Percentiles rank a stretch among this genome's conserved stretches.
Conservation (phyloP, 148 eudicot species). For the Rhododendron simsii region DNA sequence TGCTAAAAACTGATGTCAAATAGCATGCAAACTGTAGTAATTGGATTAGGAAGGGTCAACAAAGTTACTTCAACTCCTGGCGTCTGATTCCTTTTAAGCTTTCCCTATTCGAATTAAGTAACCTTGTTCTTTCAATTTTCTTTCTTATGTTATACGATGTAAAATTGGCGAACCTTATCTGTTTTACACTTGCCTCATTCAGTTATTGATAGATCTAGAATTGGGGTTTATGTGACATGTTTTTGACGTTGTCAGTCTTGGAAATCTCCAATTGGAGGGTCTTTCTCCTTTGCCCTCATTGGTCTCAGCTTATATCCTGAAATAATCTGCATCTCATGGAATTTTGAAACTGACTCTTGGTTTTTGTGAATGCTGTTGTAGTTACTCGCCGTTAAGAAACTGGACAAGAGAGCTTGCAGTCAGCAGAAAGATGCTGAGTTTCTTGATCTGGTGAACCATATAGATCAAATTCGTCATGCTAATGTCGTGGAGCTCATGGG, state of each 20-base stretch:
- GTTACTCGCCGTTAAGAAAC: constrained; percentile 83
- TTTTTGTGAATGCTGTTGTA: constrained; percentile 29
- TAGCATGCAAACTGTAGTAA: background rate
- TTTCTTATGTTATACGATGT: background rate
- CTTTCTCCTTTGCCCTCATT: background rate
- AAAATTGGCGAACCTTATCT: background rate
- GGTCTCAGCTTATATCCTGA: background rate
- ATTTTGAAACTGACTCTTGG: background rate
- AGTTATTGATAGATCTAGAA: background rate
- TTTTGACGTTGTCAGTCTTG: background rate
- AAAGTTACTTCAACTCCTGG: background rate
- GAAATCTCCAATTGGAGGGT: background rate
- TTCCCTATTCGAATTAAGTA: background rate
- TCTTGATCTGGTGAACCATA: constrained; percentile 64
- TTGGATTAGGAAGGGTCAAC: background rate
- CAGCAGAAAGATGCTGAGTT: constrained; percentile 77
- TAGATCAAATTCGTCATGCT: constrained; percentile 82
- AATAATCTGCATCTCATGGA: background rate
- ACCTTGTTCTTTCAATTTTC: background rate
- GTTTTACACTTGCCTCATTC: background rate
- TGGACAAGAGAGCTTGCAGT: constrained; percentile 65
- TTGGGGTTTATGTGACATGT: background rate
- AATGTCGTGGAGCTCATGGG: constrained; percentile 88
- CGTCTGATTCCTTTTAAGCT: background rate
- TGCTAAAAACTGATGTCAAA: background rate